These are phyloP conservation scores for Cystofilobasidium macerans DNA, from an alignment of 768 basidiomycete species.

Conservation along the genomic window DNA sequence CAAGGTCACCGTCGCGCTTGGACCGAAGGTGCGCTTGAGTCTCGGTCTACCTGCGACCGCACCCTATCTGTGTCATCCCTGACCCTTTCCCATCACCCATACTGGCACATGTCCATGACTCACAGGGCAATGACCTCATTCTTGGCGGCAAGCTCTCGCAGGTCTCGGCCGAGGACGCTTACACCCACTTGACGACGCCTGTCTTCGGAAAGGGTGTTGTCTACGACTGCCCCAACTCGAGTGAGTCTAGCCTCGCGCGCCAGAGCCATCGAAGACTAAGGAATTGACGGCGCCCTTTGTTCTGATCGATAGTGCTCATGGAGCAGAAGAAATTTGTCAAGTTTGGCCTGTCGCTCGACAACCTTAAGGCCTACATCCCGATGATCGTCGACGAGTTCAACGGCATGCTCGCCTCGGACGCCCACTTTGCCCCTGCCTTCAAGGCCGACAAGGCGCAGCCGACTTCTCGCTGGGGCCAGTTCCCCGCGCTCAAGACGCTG, in stretches of 20 bases:
- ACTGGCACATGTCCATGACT: too few relatives aligned
- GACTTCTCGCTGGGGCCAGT: constrained; percentile 54
- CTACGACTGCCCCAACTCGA: constrained; percentile 89
- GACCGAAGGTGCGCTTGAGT: constrained; percentile 46
- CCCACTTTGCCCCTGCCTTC: constrained; percentile 43
- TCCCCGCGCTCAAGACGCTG: constrained; percentile 61
- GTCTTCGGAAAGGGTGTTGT: constrained; percentile 97
- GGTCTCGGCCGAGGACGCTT: constrained; percentile 92
- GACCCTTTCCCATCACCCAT: background rate
- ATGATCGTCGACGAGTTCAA: constrained; percentile 58
- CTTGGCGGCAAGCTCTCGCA: constrained; percentile 85
- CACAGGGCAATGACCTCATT: constrained; percentile 72
- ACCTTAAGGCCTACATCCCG: constrained; percentile 70
- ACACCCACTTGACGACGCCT: constrained; percentile 80
- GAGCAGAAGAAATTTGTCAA: constrained; percentile 90
- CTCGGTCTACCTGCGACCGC: background rate
- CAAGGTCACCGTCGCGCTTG: constrained; percentile 78
- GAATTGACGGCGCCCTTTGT: too few relatives aligned
- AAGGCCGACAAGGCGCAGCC: constrained; percentile 44
- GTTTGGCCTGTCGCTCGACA: constrained; percentile 82
- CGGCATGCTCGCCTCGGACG: constrained; percentile 57
- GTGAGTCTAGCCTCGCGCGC: too few relatives aligned
- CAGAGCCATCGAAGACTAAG: too few relatives aligned
- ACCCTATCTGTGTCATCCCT: too few relatives aligned
- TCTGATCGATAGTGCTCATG: constrained; percentile 57